Evolutionary conservation across 2,329 filamentous ascomycete genomes (phyloP), one percentile per base, ranked within the genome.

Genomic region (Pseudocercospora pini-densiflorae): DNA sequence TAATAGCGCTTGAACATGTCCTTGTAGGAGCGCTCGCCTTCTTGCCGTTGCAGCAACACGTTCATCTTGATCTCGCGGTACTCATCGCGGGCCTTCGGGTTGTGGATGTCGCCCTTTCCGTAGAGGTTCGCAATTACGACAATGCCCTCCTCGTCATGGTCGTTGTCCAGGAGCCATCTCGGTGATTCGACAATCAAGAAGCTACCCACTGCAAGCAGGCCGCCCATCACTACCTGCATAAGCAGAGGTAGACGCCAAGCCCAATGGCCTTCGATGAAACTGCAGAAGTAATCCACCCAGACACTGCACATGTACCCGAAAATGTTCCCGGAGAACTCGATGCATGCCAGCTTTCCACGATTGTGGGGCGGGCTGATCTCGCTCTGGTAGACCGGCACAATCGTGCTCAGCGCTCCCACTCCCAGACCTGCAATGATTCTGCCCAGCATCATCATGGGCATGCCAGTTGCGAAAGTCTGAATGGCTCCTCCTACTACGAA

Each of bases 11-110:
- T 90, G 85, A 98, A 99, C 95, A 99, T 99, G 69, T 98, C 95
- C 45, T 80, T 74, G 79, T 98, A 99, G 0, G 92, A 89, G 72
- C 95, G 88, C 81, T 98, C 95, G 73, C 95, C 95, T 81, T 99
- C 95, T 81, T 97, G 93, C 60, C 95, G 92, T 79, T 94, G 90
- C 24, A 98, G 84, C 36, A 99, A 87, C 31, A 99, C 95, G 74
- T 94, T 90, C 92, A 97, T 97, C 84, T 99, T 99, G 83, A 99
- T 99, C 76, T 98, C 95, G 74, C 94, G 92, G 80, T 96, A 99
- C 79, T 99, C 95, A 63, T 97, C 94, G 65, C 94, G 89, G 1
- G 95, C 95, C 79, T 96, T 95, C 66, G 90, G 83, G 78, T 97
- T 92, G 81, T 97, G 94, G 68, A 98, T 94, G 78, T 99, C 95